Percentiles rank a stretch among this genome's conserved stretches.
Conservation (phyloP, 768 basidiomycete species). For the Amanita rubescens region DNA sequence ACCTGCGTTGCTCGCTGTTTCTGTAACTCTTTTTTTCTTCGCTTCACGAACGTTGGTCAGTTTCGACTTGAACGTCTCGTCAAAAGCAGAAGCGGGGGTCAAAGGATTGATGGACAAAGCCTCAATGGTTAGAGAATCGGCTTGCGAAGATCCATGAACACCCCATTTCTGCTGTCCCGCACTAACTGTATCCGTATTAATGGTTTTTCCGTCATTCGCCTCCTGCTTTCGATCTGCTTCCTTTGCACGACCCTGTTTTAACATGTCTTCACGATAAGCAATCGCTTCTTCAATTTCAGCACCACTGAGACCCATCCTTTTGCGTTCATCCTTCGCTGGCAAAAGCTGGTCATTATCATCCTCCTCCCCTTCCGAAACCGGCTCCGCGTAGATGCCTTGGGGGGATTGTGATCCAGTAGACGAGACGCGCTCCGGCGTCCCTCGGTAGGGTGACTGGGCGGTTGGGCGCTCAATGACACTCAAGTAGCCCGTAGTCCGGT, state of each 20-base stretch:
- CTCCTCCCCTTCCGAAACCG: conserved; percentile 92
- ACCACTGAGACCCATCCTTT: conserved; percentile 67
- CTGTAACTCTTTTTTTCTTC: conserved; percentile 23
- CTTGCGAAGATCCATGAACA: conserved; percentile 8
- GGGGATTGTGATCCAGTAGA: conserved; percentile 39
- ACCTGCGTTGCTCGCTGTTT: conserved; percentile 26
- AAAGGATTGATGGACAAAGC: conserved; percentile 76
- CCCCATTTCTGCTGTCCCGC: conserved; percentile 8
- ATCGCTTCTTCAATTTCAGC: conserved; percentile 78
- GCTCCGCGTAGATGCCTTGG: conserved; percentile 68
- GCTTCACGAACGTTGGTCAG: conserved; percentile 20
- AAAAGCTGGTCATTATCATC: conserved; percentile 65
- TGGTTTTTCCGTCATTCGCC: conserved; percentile 16
- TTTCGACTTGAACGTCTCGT: conserved; percentile 61
- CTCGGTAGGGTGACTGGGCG: conserved; percentile 34
- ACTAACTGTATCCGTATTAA: conserved; percentile 20
- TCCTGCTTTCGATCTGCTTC: conserved; percentile 15
- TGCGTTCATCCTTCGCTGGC: conserved; percentile 76
- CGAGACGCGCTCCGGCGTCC: conserved; percentile 35
- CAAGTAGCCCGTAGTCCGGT: conserved; percentile 74
- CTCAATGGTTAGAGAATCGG: conserved; percentile 21
- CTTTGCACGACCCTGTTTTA: conserved; percentile 40
- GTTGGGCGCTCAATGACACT: conserved; percentile 70
- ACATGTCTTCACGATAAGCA: conserved; percentile 76
- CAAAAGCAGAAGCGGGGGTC: conserved; percentile 76